phyloP scores from a whole-genome alignment of 176 grass and related monocot species.

The Oryza australiensis region DNA sequence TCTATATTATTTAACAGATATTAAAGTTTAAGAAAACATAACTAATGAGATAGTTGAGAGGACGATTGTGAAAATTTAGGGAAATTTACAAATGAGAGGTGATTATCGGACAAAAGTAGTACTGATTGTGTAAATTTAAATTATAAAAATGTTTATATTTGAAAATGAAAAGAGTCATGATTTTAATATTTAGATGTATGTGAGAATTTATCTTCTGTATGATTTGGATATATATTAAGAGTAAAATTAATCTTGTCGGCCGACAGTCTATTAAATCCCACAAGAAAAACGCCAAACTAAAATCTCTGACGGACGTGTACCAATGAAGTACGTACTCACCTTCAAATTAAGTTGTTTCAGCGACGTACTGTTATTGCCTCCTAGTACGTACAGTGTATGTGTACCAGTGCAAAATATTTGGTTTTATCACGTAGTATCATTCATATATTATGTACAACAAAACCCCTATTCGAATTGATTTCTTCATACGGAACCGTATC shows the following conservation, averaged over 20 bases:
- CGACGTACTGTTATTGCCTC: neutral
- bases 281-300: neutral
- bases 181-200: neutral
- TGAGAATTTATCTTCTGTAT: neutral
- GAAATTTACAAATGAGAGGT: no score
- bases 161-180: no score
- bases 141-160: no score
- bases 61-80: no score
- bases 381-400: neutral
- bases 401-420: neutral
- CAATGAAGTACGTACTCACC: neutral
- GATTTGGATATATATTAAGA: neutral
- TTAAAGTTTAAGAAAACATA: no score
- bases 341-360: neutral
- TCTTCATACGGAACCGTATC: neutral
- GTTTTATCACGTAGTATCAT: neutral
- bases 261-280: neutral
- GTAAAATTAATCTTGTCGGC: neutral
- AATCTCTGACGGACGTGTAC: neutral
- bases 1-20: no score
- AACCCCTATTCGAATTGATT: neutral
- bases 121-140: no score
- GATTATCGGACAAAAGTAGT: no score
- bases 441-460: neutral
- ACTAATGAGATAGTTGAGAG: no score